phyloP scores from a whole-genome alignment of 2,329 filamentous ascomycete genomes.

The Cytospora paraplurivora region DNA sequence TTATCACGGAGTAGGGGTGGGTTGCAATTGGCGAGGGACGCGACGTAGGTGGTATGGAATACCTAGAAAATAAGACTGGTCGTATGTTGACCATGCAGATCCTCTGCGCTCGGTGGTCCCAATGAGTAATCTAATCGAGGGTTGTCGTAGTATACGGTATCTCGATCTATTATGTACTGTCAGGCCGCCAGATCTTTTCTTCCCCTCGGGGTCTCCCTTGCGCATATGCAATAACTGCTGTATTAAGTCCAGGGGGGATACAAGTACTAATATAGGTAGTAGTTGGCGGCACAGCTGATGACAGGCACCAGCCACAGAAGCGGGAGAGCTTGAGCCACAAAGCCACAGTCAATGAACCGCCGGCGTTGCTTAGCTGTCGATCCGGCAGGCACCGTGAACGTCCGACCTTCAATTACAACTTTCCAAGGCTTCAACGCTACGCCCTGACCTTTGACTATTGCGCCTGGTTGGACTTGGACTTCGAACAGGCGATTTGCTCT shows the following conservation, averaged over 20 bases:
- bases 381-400: neutral
- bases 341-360: neutral
- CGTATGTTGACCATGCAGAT: too few relatives aligned
- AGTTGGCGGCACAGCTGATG: neutral
- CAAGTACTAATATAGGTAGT: too few relatives aligned
- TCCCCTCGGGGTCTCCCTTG: neutral
- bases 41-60: too few relatives aligned
- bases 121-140: neutral
- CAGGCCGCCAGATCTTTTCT: neutral
- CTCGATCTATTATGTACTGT: neutral
- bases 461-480: neutral
- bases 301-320: neutral
- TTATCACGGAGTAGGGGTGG: too few relatives aligned
- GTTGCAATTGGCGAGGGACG: too few relatives aligned
- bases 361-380: neutral
- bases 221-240: neutral
- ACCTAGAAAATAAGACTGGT: too few relatives aligned
- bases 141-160: neutral
- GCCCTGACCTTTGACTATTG: neutral
- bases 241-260: too few relatives aligned
- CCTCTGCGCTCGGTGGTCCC: neutral
- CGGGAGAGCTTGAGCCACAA: neutral
- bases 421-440: neutral
- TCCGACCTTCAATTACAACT: neutral
- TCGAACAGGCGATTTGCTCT: neutral